Base-by-base conservation (phyloP, 1,139 yeast species). In the Pichia sp. region DNA sequence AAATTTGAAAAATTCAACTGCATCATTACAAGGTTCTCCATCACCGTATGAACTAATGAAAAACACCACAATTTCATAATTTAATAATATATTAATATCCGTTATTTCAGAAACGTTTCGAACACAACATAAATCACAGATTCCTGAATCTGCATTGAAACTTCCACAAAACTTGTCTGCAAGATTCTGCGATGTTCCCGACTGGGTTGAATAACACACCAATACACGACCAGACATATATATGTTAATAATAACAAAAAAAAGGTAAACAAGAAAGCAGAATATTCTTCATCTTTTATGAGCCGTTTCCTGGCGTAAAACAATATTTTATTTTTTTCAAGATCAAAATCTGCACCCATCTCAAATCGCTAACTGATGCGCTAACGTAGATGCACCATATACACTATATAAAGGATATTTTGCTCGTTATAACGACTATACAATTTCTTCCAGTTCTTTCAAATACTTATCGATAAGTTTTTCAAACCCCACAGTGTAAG, bases 1-100 rank as follows among this genome's bases (percentile, higher is more conserved):
- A 64, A 56, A 64, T 75, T 29, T 73, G 53, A 68, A 70, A 59
- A 89, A 84, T 31, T 76, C 78, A 32, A 77, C 73, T 6, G 96
- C 94, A 54, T 84, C 85, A 60, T 89, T 97, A 30, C 98, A 91
- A 48, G 95, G 95, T 59, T 91, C 98, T 54, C 98, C 98, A 64
- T 91, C 98, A 50, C 98, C 98, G 57, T 89, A 89, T 5, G 96
- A 86, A 34, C 97, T 91, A 63, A 89, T 66, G 55, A 91, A 74
- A 59, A 89, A 80, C 13, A 81, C 74, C 44, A 82, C 72, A 16
- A 65, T 58, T 13, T 43, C 44, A 44, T 72, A 75, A n/a, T 64
- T 64, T 19, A 70, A 55, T 36, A 73, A 54, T 10, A 16, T 14
- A 10, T 28, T 13, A 5, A 29, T 14, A 33, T 25, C 8, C 10